Percentiles rank a stretch among this genome's conserved stretches.
phyloP scores from a whole-genome alignment of 2,329 filamentous ascomycete species.

The Epichloe festucae region DNA sequence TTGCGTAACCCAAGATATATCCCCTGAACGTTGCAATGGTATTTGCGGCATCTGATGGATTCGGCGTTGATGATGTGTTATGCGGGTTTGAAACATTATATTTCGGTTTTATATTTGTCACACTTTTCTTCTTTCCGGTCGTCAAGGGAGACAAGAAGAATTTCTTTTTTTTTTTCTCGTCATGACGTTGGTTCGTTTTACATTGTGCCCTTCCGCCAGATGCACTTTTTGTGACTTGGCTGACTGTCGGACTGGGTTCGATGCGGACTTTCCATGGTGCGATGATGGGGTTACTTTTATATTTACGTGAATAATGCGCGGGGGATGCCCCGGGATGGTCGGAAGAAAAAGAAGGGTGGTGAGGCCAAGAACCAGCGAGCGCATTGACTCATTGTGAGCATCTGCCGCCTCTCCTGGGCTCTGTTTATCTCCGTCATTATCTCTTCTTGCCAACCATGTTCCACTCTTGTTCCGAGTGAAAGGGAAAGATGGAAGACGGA shows the following conservation, averaged over 20 bases:
- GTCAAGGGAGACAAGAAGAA: background rate
- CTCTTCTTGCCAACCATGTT: too few relatives aligned
- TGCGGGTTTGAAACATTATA: slow-evolving; percentile 9
- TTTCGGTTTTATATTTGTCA: slow-evolving; percentile 10
- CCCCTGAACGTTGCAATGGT: slow-evolving; percentile 21
- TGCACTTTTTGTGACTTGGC: background rate
- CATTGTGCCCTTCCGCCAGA: background rate
- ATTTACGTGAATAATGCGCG: background rate
- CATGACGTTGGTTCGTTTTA: background rate
- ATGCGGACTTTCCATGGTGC: background rate
- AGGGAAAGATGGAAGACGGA: background rate
- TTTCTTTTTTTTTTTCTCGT: background rate
- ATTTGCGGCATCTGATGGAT: slow-evolving; percentile 28
- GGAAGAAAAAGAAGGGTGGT: background rate
- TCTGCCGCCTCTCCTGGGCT: too few relatives aligned
- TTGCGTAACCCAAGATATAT: slow-evolving; percentile 15
- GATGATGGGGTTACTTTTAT: background rate
- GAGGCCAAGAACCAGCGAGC: background rate
- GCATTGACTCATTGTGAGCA: background rate
- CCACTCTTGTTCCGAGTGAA: background rate
- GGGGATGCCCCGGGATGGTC: background rate
- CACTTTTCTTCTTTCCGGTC: slow-evolving; percentile 1
- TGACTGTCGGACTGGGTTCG: background rate
- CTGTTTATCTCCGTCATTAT: too few relatives aligned
- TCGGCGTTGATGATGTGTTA: slow-evolving; percentile 29